These are phyloP conservation scores for Zygosaccharomyces bailii DNA, from an alignment of 805 yeast species.

Conservation along the genomic window DNA sequence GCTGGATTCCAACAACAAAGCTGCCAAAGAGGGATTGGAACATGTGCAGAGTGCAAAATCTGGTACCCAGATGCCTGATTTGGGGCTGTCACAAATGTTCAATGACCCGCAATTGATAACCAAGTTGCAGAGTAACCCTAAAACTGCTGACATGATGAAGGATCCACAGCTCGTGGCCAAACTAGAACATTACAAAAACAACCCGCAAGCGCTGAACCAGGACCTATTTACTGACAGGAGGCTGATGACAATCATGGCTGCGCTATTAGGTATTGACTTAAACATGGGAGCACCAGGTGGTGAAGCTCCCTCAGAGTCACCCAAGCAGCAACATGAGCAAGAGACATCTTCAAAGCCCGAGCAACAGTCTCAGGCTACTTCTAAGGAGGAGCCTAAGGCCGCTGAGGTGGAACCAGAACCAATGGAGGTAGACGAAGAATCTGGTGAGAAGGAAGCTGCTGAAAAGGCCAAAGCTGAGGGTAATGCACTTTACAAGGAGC, in stretches of 20 bases:
- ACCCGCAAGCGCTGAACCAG: constrained; percentile 72
- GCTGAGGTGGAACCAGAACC: constrained; percentile 38
- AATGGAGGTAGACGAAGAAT: constrained; percentile 36
- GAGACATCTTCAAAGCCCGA: constrained; percentile 29
- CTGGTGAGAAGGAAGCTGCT: constrained; percentile 46
- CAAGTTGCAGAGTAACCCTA: constrained; percentile 77
- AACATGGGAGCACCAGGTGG: constrained; percentile 41
- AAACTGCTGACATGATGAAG: constrained; percentile 79
- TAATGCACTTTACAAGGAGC: constrained; percentile 78
- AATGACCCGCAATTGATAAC: constrained; percentile 74
- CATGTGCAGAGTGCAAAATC: constrained; percentile 59
- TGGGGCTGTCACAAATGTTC: constrained; percentile 76
- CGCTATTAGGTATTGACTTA: constrained; percentile 77
- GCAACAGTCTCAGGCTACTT: constrained; percentile 26
- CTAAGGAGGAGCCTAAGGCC: constrained; percentile 26
- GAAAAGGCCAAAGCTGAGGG: constrained; percentile 79
- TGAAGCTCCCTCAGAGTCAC: constrained; percentile 13
- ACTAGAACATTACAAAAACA: constrained; percentile 53
- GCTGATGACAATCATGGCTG: constrained; percentile 82
- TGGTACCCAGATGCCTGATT: constrained; percentile 54
- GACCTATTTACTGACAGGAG: constrained; percentile 78
- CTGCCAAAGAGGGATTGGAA: constrained; percentile 79
- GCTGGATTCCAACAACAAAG: constrained; percentile 74
- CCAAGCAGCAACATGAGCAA: constrained; percentile 15
- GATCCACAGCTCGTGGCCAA: constrained; percentile 79